phyloP scores from a whole-genome alignment of 495 filamentous ascomycete species.

The Annulohypoxylon nitens region DNA sequence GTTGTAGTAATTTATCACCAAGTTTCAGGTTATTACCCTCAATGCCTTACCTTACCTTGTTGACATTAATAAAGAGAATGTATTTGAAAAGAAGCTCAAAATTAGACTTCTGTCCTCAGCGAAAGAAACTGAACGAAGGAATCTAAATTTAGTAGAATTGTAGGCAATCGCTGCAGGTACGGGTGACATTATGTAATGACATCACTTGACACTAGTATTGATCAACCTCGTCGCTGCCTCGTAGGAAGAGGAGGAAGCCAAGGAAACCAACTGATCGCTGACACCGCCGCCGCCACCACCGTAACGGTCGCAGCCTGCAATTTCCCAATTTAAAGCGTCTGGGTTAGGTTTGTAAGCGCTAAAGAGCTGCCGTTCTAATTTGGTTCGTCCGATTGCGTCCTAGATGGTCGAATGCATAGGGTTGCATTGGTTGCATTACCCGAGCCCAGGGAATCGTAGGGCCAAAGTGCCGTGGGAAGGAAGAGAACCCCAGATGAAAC shows the following conservation, averaged over 20 bases:
- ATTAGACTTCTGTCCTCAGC: background rate
- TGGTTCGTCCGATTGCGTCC: background rate
- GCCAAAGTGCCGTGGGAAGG: background rate
- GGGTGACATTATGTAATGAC: background rate
- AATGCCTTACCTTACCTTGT: background rate
- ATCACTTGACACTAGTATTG: background rate
- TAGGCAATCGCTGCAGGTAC: background rate
- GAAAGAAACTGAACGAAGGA: background rate
- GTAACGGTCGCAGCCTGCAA: background rate
- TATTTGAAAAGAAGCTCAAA: background rate
- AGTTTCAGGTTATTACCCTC: background rate
- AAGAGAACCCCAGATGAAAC: background rate
- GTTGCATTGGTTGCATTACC: constrained; percentile 5
- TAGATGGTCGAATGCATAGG: background rate
- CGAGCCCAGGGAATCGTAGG: background rate
- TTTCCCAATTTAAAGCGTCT: background rate
- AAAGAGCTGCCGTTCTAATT: background rate
- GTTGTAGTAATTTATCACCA: background rate
- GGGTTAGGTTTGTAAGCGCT: background rate
- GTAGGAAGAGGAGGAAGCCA: background rate
- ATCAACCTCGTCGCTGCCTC: constrained; percentile 2
- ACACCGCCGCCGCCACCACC: constrained; percentile 3
- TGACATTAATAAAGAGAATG: constrained; percentile 3
- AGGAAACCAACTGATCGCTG: background rate
- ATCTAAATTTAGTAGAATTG: background rate